A percentile compares a stretch with the other conserved stretches of the same genome.
These are phyloP conservation scores for Aspergillus eucalypticola DNA, from an alignment of 2,329 filamentous ascomycete species.

Conservation along the genomic window DNA sequence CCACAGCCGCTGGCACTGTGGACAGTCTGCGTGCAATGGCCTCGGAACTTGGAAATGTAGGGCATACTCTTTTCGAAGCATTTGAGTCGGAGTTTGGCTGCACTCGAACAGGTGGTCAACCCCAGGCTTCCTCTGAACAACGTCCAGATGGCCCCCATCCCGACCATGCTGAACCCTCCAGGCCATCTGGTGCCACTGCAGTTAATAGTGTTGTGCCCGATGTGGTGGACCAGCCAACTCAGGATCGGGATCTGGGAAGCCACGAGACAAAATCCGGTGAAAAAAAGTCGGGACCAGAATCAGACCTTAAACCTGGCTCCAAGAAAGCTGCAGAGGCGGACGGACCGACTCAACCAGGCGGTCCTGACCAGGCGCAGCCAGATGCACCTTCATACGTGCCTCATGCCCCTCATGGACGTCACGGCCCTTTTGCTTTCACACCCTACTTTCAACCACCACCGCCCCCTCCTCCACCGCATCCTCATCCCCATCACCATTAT, in stretches of 20 bases:
- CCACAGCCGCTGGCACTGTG: conserved; percentile 39
- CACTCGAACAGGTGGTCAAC: conserved; percentile 11
- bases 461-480: background rate
- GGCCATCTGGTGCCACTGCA: background rate
- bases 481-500: conserved; percentile 1
- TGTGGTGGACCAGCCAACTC: background rate
- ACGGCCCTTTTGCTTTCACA: background rate
- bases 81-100: conserved; percentile 40
- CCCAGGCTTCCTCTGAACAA: conserved; percentile 9
- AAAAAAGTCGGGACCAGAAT: background rate
- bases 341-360: background rate
- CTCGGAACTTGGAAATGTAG: conserved; percentile 43
- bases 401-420: background rate
- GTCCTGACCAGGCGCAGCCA: background rate
- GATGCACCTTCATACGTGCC: background rate
- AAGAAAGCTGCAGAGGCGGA: background rate
- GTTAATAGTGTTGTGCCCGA: background rate
- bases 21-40: conserved; percentile 43
- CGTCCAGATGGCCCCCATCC: background rate
- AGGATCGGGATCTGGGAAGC: background rate
- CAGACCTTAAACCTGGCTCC: background rate
- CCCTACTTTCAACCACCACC: background rate
- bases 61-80: conserved; percentile 38
- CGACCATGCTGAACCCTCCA: background rate
- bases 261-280: background rate